Base-by-base conservation (phyloP, 2,329 filamentous ascomycete genomes). In the Macrophomina pseudophaseolina region DNA sequence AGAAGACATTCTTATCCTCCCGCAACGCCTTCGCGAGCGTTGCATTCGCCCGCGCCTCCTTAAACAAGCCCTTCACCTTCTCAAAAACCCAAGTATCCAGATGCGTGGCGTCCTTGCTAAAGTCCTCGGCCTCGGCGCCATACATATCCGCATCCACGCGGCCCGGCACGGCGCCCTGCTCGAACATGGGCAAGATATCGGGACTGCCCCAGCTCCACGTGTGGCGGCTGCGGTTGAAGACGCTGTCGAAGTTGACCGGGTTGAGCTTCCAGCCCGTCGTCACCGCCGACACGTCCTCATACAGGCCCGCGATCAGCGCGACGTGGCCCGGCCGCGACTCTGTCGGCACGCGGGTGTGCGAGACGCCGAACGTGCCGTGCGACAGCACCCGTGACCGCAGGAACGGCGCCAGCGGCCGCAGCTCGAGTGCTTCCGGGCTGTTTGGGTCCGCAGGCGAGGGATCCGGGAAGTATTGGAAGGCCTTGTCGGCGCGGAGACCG, bases 161-260 rank as follows among this genome's bases (percentile, higher is more conserved):
- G 7, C 94, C 94, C 0, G 92, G 91, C 9, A 92, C 88, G 30
- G 95, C 94, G n/a, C 95, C 95, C 66, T 93, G 87, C 75, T 96
- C 89, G 76, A 99, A 99, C 95, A 99, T 99, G 65, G 92, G 92
- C 71, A 99, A 81, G 73, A 99, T 99, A 79, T 99, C 95, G 1
- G 95, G 95, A 75, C 94, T 97, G 2, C 95, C 95, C 95, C 95
- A 99, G 78, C 94, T 97, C 95, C 95, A 99, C 7, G 96, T 99
- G 80, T 99, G 96, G 53, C 90, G 86, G 76, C 94, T 98, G 69
- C 92, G 88, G 78, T 99, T 99, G 86, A 99, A 99, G 11, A 99
- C 93, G 74, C 94, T 98, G 81, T 99, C 95, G 74, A 99, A 99
- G 76, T 98, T 91, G 74, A 99, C 95, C 0, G 95, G 95, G 76